Conservation (phyloP, 352 stramenopile species). For the Phytopythium kandeliae region DNA sequence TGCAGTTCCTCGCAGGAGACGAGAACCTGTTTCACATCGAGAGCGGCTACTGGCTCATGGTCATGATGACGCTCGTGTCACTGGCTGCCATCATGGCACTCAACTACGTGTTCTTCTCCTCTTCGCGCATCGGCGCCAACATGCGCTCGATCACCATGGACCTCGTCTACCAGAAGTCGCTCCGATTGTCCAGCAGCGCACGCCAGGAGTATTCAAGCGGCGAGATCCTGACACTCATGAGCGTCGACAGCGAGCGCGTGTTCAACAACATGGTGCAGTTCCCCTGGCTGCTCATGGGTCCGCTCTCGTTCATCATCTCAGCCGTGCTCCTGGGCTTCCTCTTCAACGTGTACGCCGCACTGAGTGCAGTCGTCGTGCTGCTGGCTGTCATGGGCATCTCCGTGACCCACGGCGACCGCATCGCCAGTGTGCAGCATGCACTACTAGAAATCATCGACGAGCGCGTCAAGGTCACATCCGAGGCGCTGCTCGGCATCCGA, state of each 20-base stretch:
- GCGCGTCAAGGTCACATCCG: conserved; percentile 89
- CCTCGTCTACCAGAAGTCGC: conserved; percentile 46
- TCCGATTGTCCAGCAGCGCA: conserved; percentile 35
- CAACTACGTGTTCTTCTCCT: conserved; percentile 32
- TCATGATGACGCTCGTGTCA: conserved; percentile 11
- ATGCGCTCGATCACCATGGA: conserved; percentile 32
- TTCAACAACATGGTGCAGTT: conserved; percentile 23
- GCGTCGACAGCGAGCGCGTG: conserved; percentile 31
- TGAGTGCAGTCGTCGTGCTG: conserved; percentile 9
- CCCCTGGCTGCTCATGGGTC: conserved; percentile 15
- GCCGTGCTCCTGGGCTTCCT: conserved; percentile 22
- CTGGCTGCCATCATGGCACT: conserved; percentile 20
- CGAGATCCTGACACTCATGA: conserved; percentile 36
- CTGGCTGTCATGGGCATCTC: conserved; percentile 16
- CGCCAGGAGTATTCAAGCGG: conserved; percentile 26
- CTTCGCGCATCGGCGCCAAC: conserved; percentile 26
- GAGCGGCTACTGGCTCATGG: conserved; percentile 12
- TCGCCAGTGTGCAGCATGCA: conserved; percentile 14
- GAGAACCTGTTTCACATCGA: conserved; percentile 14
- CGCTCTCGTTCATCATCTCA: neutral
- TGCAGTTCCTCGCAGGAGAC: conserved; percentile 11
- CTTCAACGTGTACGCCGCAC: conserved; percentile 13
- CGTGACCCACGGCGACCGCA: conserved; percentile 7
- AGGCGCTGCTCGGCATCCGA: conserved; percentile 86
- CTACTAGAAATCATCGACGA: conserved; percentile 41